Base-by-base conservation (phyloP, 176 grass and related monocot species). In the Alopecurus myosuroides region DNA sequence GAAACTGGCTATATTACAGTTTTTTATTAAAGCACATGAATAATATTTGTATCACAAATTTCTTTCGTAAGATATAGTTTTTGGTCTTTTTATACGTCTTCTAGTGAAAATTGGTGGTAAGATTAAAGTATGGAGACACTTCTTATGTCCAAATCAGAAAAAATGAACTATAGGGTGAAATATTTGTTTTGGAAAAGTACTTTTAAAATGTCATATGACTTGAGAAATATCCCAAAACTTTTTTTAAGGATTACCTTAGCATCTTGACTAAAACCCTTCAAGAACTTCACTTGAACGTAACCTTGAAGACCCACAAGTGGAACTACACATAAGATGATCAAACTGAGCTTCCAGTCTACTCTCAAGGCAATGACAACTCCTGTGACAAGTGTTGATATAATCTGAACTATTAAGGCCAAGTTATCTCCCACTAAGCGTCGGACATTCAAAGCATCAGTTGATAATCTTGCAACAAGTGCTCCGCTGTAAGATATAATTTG, bases 231-330 rank as follows among this genome's bases (percentile, higher is more conserved):
- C 11, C 13, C 36, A 61, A 45, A 48, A 14, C 5, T 14, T 52
- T 71, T 5, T 77, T 49, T 72, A 52, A 42, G 22, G 9, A 78
- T 76, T 90, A 98, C 95, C 93, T 98, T 98, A 30, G 91, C 87
- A 58, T 95, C 90, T 77, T 90, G 70, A 84, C 92, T 93, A 26
- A 90, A 98, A 6, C 95, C 95, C 74, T 90, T 92, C 81, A 98
- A 64, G 84, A 95, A 98, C 28, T 87, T 95, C 10, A 91, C 41
- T 37, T 98, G 95, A 41, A 77, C 85, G 77, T 98, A 98, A 42
- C 82, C 85, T 76, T 98, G 89, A 52, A 93, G 68, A 56, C 93
- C 91, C 37, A 88, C 85, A 60, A 98, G 66, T 60, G 95, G 93
- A 80, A 98, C 85, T 25, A 78, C 66, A 18, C 88, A 90, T 7